Conservation (phyloP, 352 stramenopile species). For the Globisporangium acanthophoron region DNA sequence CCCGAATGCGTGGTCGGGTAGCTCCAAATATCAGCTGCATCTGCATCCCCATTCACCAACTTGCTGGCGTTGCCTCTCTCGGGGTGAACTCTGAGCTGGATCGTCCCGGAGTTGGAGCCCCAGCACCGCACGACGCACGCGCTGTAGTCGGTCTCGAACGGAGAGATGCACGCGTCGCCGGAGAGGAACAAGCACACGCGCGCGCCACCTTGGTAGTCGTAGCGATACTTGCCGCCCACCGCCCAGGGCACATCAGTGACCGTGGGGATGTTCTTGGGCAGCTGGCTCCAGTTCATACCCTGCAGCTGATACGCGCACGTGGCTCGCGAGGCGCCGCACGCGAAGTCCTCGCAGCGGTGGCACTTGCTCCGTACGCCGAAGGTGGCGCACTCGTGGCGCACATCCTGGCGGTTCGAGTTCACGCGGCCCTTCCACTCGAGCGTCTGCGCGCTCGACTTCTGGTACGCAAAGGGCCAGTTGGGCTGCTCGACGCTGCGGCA, state of each 20-base stretch:
- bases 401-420: constrained; percentile 89
- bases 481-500: constrained; percentile 81
- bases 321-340: constrained; percentile 40
- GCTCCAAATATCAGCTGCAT: constrained; percentile 65
- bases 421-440: constrained; percentile 87
- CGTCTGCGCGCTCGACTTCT: constrained; percentile 63
- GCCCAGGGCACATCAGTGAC: constrained; percentile 92
- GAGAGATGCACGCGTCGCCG: constrained; percentile 70
- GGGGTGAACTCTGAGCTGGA: constrained; percentile 24
- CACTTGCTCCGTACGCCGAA: constrained; percentile 92
- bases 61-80: constrained; percentile 23
- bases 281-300: constrained; percentile 62
- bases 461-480: constrained; percentile 93
- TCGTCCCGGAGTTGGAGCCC: constrained; percentile 54
- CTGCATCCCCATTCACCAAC: constrained; percentile 24
- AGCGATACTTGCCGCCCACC: constrained; percentile 83
- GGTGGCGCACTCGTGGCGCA: constrained; percentile 87
- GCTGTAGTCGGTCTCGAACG: constrained; percentile 82
- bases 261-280: constrained; percentile 89
- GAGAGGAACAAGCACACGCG: constrained; percentile 91
- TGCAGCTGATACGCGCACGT: constrained; percentile 92
- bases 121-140: constrained; percentile 90
- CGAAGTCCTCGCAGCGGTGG: constrained; percentile 89
- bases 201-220: constrained; percentile 86
- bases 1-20: constrained; percentile 32